These are phyloP conservation scores for Aspergillus haitiensis DNA, from an alignment of 495 filamentous ascomycete species.

Conservation along the genomic window DNA sequence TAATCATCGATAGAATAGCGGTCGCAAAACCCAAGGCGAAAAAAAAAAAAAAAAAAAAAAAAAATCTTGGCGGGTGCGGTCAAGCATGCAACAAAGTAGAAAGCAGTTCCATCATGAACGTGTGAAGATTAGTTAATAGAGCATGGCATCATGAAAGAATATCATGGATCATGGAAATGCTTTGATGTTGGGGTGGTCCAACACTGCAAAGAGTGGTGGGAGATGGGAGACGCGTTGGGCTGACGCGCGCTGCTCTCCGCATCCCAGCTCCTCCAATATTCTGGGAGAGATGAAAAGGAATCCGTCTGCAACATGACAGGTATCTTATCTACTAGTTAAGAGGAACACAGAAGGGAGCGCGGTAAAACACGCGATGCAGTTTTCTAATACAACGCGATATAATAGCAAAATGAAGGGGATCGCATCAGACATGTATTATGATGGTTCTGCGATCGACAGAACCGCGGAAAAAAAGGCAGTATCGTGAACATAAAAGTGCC, in stretches of 20 bases:
- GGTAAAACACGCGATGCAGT: background rate
- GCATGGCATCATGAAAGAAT: background rate
- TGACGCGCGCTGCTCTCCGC: constrained; percentile 32
- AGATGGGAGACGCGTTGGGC: constrained; percentile 29
- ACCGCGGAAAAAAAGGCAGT: constrained; percentile 24
- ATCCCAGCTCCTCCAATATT: constrained; percentile 16
- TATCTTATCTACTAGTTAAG: constrained; percentile 1
- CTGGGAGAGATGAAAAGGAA: background rate
- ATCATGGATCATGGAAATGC: background rate
- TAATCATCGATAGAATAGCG: background rate
- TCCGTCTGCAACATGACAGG: background rate
- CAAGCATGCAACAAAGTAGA: background rate
- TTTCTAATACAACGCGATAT: background rate
- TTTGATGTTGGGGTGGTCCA: constrained; percentile 2
- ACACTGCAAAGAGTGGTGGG: background rate
- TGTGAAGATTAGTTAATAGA: background rate
- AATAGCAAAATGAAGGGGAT: constrained; percentile 9
- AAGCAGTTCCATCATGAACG: background rate
- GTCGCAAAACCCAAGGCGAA: too few relatives aligned
- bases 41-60: too few relatives aligned
- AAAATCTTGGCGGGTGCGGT: too few relatives aligned
- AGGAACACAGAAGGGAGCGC: background rate
- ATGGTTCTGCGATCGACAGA: constrained; percentile 33
- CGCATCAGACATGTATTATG: constrained; percentile 36
- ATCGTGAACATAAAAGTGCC: constrained; percentile 19